phyloP scores from a whole-genome alignment of 257 asterid genomes.

The Salvia splendens region DNA sequence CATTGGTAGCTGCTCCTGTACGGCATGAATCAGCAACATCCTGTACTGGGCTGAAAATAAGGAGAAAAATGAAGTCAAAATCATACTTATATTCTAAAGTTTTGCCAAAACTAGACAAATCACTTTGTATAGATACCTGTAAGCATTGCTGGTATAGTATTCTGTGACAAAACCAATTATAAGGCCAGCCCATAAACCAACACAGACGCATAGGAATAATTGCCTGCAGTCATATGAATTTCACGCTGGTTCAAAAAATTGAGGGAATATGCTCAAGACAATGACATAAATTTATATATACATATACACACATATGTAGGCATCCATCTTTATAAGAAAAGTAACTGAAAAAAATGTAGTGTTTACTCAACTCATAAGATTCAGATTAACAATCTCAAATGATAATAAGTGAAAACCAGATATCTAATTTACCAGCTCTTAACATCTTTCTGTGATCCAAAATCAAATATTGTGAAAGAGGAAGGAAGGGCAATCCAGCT shows the following conservation, averaged over 20 bases:
- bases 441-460: slow-evolving; percentile 48
- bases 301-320: no score
- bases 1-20: slow-evolving; percentile 56
- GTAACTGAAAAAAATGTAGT: not conserved
- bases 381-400: not conserved
- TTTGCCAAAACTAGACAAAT: not conserved
- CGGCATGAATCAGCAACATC: slow-evolving; percentile 58
- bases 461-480: slow-evolving; percentile 52
- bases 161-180: slow-evolving; percentile 57
- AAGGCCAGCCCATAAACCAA: slow-evolving; percentile 69
- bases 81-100: not conserved
- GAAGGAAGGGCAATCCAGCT: slow-evolving; percentile 51
- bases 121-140: slow-evolving; percentile 38
- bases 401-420: not conserved
- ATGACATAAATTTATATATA: not conserved
- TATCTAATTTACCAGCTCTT: slow-evolving; percentile 44
- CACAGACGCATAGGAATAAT: slow-evolving; percentile 54
- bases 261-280: slow-evolving; percentile 18
- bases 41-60: slow-evolving; percentile 45
- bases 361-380: not conserved
- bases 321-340: not conserved
- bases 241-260: not conserved
- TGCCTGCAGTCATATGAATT: slow-evolving; percentile 46
- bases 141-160: slow-evolving; percentile 62
- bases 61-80: slow-evolving; percentile 5